phyloP scores from a whole-genome alignment of 352 stramenopile species.

The Pythium guiyangense region DNA sequence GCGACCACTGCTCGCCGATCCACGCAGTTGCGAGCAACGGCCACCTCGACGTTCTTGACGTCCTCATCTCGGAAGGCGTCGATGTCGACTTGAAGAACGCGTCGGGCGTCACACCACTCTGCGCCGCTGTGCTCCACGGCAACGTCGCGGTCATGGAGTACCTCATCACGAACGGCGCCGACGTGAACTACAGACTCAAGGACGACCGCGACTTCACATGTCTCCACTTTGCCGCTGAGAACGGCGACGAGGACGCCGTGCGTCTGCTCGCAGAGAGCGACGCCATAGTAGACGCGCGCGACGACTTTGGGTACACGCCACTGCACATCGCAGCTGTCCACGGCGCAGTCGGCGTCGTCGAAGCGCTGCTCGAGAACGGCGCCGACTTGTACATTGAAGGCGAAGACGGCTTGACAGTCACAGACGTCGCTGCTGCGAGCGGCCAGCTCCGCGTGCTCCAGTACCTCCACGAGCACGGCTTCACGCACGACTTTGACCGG shows the following conservation, averaged over 20 bases:
- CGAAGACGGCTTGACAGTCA: constrained; percentile 9
- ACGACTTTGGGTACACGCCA: constrained; percentile 20
- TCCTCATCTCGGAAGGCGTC: constrained; percentile 6
- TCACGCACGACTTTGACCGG: constrained; percentile 15
- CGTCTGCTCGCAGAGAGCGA: constrained; percentile 19
- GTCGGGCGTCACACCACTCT: constrained; percentile 13
- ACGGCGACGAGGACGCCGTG: constrained; percentile 19
- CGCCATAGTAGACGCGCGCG: constrained; percentile 15
- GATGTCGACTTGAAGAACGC: constrained; percentile 14
- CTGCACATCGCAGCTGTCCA: constrained; percentile 22
- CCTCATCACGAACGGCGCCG: constrained; percentile 13
- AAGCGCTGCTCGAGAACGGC: constrained; percentile 19
- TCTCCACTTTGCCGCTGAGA: constrained; percentile 26
- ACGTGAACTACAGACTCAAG: constrained; percentile 15
- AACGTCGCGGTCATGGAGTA: constrained; percentile 10
- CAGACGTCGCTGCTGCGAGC: constrained; percentile 14
- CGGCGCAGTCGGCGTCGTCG: constrained; percentile 11
- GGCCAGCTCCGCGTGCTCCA: constrained; percentile 16
- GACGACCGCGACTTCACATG: constrained; percentile 14
- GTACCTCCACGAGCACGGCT: constrained; percentile 13
- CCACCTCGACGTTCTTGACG: constrained; percentile 15
- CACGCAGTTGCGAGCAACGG: constrained; percentile 15
- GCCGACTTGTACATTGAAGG: constrained; percentile 13
- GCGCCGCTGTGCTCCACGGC: constrained; percentile 8
- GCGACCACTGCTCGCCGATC: constrained; percentile 5